phyloP scores from a whole-genome alignment of 441 rosid genomes.

The Isatis lusitanica region DNA sequence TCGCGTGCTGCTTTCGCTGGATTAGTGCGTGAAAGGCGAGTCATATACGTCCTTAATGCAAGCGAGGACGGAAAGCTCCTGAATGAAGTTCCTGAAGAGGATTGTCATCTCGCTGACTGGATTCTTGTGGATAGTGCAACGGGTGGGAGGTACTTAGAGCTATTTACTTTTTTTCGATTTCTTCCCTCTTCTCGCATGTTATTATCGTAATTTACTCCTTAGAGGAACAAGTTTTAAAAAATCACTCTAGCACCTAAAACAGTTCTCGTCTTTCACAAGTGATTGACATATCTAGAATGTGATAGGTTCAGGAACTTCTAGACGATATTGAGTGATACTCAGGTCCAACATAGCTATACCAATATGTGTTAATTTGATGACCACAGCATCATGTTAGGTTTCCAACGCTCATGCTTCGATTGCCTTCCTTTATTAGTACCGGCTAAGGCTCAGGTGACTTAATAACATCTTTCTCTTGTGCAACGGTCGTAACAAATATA shows the following conservation, averaged over 20 bases:
- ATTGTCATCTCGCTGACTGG: slow-evolving; percentile 71
- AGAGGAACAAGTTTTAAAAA: background rate
- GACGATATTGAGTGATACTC: background rate
- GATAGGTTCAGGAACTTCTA: background rate
- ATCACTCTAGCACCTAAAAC: background rate
- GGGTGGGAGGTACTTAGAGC: slow-evolving; percentile 66
- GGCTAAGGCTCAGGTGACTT: background rate
- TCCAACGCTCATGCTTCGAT: background rate
- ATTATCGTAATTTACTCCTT: background rate
- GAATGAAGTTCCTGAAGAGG: slow-evolving; percentile 65
- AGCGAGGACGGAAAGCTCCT: slow-evolving; percentile 64
- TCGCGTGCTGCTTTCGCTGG: slow-evolving; percentile 59
- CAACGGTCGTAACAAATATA: background rate
- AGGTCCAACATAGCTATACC: background rate
- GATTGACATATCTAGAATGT: background rate
- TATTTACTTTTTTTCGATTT: background rate
- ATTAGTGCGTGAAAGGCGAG: slow-evolving; percentile 46
- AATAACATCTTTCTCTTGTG: background rate
- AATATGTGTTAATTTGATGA: background rate
- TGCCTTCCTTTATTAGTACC: background rate
- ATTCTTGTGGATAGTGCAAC: slow-evolving; percentile 82
- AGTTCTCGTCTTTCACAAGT: background rate
- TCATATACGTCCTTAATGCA: slow-evolving; percentile 76
- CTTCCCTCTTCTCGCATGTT: slow-evolving; percentile 7
- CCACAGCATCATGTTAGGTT: background rate